These are phyloP conservation scores for Marsdenia floribunda DNA, from an alignment of 257 asterid genomes.

Conservation along the genomic window DNA sequence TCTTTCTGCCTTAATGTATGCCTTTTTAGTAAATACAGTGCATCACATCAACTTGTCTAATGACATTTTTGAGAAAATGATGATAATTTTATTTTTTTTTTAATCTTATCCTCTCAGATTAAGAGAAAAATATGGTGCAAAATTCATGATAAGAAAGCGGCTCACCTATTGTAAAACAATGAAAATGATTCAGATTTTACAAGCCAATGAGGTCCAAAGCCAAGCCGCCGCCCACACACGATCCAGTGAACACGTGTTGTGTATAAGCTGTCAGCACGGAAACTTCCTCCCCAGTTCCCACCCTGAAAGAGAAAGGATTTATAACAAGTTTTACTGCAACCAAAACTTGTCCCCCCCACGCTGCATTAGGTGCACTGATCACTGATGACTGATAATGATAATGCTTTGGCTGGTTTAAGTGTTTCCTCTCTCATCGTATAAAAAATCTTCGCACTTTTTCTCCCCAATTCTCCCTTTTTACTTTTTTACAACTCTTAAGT, in stretches of 20 bases:
- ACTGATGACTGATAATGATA: background rate
- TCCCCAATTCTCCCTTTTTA: background rate
- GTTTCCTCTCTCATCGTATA: background rate
- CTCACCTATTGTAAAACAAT: background rate
- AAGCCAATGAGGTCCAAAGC: slow-evolving; percentile 28
- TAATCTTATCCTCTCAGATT: background rate
- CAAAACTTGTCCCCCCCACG: background rate
- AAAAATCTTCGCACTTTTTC: background rate
- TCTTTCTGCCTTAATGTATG: background rate
- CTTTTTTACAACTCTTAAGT: background rate
- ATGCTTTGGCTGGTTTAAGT: background rate
- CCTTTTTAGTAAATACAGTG: background rate
- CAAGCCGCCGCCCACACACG: slow-evolving; percentile 25
- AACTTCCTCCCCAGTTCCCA: background rate
- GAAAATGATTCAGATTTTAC: background rate
- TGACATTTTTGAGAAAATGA: background rate
- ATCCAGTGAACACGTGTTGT: slow-evolving; percentile 4
- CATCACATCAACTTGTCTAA: background rate
- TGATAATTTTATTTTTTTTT: background rate
- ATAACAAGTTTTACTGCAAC: too few species aligned
- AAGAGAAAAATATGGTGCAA: background rate
- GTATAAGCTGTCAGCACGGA: background rate
- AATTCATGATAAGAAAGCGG: background rate
- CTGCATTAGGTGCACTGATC: background rate
- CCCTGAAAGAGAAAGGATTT: background rate